Base-by-base conservation (phyloP, 345 rosid genomes). In the Fremontodendron californicum region DNA sequence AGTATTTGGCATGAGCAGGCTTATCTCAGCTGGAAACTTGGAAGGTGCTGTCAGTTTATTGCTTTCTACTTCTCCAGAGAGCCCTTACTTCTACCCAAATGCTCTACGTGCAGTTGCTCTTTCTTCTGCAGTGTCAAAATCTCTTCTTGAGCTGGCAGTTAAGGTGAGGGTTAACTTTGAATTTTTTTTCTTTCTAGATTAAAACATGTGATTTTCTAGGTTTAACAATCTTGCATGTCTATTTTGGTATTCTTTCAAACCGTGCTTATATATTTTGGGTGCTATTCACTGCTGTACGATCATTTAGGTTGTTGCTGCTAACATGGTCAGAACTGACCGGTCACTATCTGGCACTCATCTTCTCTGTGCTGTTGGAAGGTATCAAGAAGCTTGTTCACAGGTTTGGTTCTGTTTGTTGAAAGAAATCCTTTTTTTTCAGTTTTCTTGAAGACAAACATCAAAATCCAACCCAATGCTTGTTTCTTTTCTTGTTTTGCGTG, bases 361-460 rank as follows among this genome's bases (percentile, higher is more conserved):
- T 81, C 90, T 93, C 33, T 93, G 99, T 81, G 98, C 98, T 18
- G 99, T 95, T 73, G 99, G 99, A 79, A 92, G 97, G 80, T 85
- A 95, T 84, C 99, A 92, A 79, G 99, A 95, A 85, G 98, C 99
- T 78, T 95, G 99, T 89, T 95, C 99, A 68, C 99, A 95, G 98
- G 97, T 93, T 83, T 70, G 85, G 64, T 75, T 83, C 71, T 54
- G 64, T 74, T 73, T 75, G 75, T 45, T 68, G 29, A 31, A 31
- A 5, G 2, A n/a, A 51, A 71, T 33, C 29, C 16, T 0, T 62
- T 2, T 39, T 65, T 39, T 65, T 65, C 70, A n/a, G 31, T n/a
- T 65, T 37, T 39, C 46, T 39, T 10, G 29, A 33, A 31, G 66
- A 65, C 18, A 39, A 39, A 19, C 49, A 71, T 51, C 1, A 18